A percentile compares a stretch with the other conserved stretches of the same genome.
Evolutionary conservation across 106 monocot species (phyloP).

Genomic region (Cymbidium sinense): DNA sequence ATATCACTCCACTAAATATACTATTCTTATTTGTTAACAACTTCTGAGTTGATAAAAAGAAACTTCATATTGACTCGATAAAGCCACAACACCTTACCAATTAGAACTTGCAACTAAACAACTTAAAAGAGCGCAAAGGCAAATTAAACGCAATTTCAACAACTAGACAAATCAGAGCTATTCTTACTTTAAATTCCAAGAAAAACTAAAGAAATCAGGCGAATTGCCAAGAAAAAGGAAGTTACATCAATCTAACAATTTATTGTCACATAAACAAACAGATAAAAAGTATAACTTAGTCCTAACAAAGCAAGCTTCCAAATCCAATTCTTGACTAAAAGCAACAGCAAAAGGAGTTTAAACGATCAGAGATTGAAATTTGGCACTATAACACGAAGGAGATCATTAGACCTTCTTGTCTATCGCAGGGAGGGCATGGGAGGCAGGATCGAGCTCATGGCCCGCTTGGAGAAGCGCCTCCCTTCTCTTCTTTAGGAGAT

Average conservation of each 20-base stretch:
- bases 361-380: not conserved
- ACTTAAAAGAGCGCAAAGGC: too few species aligned
- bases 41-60: too few species aligned
- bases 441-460: not conserved
- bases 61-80: too few species aligned
- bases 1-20: too few species aligned
- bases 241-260: not conserved
- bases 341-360: not conserved
- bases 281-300: not conserved
- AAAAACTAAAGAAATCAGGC: too few species aligned
- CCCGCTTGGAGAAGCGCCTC: conserved; percentile 11
- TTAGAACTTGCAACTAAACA: too few species aligned
- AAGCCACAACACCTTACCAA: too few species aligned
- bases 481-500: conserved; percentile 35
- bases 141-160: too few species aligned
- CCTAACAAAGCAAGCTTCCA: not conserved
- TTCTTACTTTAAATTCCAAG: too few species aligned
- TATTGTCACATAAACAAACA: not conserved
- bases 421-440: not conserved
- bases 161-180: too few species aligned
- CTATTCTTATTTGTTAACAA: too few species aligned
- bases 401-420: not conserved
- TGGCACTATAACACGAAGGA: not conserved
- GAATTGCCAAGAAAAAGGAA: too few species aligned
- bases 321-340: not conserved